Evolutionary conservation across 352 stramenopile species (phyloP), one percentile per base, ranked within the genome.

Genomic region (Phytophthora melonis): DNA sequence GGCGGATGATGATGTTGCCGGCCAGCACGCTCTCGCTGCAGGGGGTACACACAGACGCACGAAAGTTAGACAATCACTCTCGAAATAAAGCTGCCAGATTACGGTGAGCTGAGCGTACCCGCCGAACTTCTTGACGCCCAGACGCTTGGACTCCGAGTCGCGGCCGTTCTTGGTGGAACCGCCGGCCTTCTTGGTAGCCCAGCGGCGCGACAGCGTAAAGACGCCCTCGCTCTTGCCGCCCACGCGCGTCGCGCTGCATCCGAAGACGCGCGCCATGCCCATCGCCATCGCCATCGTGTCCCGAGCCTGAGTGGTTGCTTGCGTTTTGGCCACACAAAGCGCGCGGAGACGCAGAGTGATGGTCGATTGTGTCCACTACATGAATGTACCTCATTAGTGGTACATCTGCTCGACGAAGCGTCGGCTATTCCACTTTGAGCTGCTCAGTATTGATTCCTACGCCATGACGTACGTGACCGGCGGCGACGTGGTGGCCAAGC

Each of bases 1-100:
- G 98, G 58, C 97, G 88, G 49, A 99, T 97, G 68, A 99, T 98
- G 77, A 99, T 99, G 72, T 98, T 98, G 68, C 98, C 98, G 54
- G 96, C 78, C 27, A 97, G 83, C 41, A 98, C 97, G 27, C 79
- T 75, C 72, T 97, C 70, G 19, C 93, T 93, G 21, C 55, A 6
- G 5, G 21, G 5, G 43, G n/a, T 39, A 56, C 30, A 52, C 19
- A 23, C 8, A 6, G 32, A 25, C 23, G 2, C 1, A 25, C 23
- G 23, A 25, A 52, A 39, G 58, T 63, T 63, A 16, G 52, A 58
- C 52, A 5, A 43, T 58, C 25, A 53, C 18, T 27, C 32, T 43
- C 10, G 54, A 13, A 9, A 2, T 19, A 74, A n/a, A 13, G 14
- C n/a, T 41, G 13, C 13, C 34, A 10, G 34, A 9, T 41, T 41